Conservation (phyloP, 441 rosid species). For the Populus hybrid region DNA sequence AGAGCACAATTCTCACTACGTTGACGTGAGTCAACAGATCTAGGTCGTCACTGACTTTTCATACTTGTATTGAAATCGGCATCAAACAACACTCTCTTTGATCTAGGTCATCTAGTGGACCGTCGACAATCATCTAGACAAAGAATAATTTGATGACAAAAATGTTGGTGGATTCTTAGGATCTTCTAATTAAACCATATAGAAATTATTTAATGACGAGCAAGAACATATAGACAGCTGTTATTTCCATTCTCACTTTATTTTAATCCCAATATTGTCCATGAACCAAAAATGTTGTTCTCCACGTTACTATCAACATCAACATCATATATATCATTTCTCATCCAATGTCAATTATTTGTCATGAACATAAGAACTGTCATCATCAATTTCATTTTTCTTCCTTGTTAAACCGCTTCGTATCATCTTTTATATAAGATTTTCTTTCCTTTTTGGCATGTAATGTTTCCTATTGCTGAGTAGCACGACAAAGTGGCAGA, state of each 20-base stretch:
- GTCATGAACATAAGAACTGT: constrained; percentile 11
- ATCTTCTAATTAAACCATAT: constrained; percentile 21
- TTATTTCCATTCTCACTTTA: constrained; percentile 24
- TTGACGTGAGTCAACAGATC: constrained; percentile 21
- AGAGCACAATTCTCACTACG: constrained; percentile 20
- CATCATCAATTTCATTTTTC: constrained; percentile 13
- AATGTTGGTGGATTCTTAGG: constrained; percentile 36
- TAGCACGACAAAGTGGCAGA: no score
- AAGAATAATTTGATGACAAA: constrained; percentile 31
- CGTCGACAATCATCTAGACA: constrained; percentile 36
- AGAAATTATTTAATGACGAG: constrained; percentile 25
- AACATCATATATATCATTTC: constrained; percentile 10
- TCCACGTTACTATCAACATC: constrained; percentile 20
- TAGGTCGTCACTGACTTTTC: constrained; percentile 1
- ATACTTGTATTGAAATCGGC: constrained; percentile 7
- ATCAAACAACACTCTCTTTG: constrained; percentile 19
- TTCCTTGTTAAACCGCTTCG: background rate
- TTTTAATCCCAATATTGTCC: constrained; percentile 25
- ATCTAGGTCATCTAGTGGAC: constrained; percentile 21
- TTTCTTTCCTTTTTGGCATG: background rate
- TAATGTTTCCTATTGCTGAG: background rate
- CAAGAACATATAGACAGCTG: constrained; percentile 22
- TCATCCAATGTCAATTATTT: background rate
- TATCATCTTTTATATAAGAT: background rate
- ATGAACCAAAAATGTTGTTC: background rate